Evolutionary conservation across 768 basidiomycete genomes (phyloP).

Genomic region (Lentinula boryana): DNA sequence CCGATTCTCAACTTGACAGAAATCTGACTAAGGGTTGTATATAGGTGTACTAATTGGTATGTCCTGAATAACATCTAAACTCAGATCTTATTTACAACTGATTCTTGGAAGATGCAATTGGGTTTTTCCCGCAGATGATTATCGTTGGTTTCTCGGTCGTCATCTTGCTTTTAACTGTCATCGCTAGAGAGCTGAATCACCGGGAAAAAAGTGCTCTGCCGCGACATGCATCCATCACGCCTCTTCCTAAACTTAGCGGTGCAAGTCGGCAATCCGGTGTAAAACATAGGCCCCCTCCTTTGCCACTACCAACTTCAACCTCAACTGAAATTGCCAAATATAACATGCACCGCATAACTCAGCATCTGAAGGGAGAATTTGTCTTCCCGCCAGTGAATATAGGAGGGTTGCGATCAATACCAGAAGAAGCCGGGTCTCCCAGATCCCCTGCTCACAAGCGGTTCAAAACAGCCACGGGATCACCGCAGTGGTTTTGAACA

Average conservation of each 20-base stretch:
- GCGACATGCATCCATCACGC: background rate
- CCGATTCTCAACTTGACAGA: background rate
- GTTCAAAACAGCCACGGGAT: background rate
- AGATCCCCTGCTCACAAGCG: background rate
- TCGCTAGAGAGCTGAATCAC: slow-evolving; percentile 33
- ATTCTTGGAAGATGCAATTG: slow-evolving; percentile 39
- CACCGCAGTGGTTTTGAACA: background rate
- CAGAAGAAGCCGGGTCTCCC: background rate
- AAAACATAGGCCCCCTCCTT: slow-evolving; percentile 20
- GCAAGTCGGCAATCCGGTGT: background rate
- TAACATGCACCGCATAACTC: slow-evolving; percentile 28
- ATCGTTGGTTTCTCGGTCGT: slow-evolving; percentile 34
- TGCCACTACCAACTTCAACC: slow-evolving; percentile 21
- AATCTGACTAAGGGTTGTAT: background rate
- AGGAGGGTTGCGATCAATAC: background rate
- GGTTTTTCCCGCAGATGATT: slow-evolving; percentile 56
- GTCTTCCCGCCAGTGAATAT: slow-evolving; percentile 32
- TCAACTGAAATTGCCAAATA: slow-evolving; percentile 30
- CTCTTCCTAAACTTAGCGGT: background rate
- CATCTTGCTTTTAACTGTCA: slow-evolving; percentile 34
- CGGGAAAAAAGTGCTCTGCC: background rate
- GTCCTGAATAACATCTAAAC: slow-evolving; percentile 5
- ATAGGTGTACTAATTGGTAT: slow-evolving; percentile 44
- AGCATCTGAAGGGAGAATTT: slow-evolving; percentile 33
- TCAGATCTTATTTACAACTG: background rate